phyloP scores from a whole-genome alignment of 495 filamentous ascomycete species.

The Xylaria grammica region DNA sequence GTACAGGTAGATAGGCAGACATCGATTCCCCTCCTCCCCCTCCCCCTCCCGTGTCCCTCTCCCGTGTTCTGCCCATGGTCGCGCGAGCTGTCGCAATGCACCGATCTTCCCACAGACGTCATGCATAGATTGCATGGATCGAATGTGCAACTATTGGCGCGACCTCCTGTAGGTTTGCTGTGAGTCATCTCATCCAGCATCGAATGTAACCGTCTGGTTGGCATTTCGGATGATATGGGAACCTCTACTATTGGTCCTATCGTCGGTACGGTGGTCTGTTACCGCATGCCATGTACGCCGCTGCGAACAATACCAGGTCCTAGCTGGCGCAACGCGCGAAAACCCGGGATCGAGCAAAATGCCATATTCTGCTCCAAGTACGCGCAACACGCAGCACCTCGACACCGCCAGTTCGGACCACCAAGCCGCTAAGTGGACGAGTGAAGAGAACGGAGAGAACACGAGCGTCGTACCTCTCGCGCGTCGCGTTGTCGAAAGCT shows the following conservation, averaged over 20 bases:
- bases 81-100: background rate
- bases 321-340: constrained; percentile 17
- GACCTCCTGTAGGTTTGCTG: constrained; percentile 21
- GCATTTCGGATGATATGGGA: constrained; percentile 14
- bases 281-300: background rate
- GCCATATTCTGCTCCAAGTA: background rate
- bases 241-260: background rate
- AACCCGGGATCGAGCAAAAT: constrained; percentile 6
- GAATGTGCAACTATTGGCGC: constrained; percentile 10
- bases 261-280: background rate
- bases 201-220: constrained; percentile 14
- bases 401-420: constrained; percentile 14
- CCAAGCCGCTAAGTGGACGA: background rate
- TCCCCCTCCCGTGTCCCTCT: background rate
- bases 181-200: constrained; percentile 21
- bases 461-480: constrained; percentile 12
- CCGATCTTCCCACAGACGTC: constrained; percentile 12
- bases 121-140: constrained; percentile 13
- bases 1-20: too few relatives aligned
- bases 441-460: background rate
- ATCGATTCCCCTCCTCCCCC: background rate
- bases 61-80: background rate
- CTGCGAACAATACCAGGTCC: constrained; percentile 8
- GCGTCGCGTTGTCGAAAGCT: constrained; percentile 3
- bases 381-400: background rate